A percentile compares a stretch with the other conserved stretches of the same genome.
Evolutionary conservation across 805 yeast genomes (phyloP).

Genomic region (Candida chilensis): DNA sequence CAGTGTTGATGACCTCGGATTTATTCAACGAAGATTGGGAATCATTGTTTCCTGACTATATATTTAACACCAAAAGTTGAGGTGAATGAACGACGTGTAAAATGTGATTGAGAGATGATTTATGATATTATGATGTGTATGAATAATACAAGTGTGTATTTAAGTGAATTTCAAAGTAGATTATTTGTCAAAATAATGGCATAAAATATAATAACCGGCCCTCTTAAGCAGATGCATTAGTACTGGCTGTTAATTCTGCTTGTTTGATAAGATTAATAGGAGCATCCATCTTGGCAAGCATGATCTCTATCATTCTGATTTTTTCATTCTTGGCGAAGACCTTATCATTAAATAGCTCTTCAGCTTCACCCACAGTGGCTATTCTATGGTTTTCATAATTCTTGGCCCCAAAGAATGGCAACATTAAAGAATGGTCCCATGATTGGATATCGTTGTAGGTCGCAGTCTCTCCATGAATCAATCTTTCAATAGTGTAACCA

Average conservation of each 20-base stretch:
- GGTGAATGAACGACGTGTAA: constrained; percentile 3
- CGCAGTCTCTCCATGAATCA: constrained; percentile 11
- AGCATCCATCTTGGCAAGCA: constrained; percentile 12
- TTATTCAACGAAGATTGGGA: constrained; percentile 41
- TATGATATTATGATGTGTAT: neutral
- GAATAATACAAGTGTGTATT: too few species aligned
- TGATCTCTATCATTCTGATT: constrained; percentile 11
- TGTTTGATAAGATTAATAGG: constrained; percentile 14
- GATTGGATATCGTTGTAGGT: constrained; percentile 12
- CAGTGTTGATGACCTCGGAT: constrained; percentile 41
- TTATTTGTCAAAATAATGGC: neutral
- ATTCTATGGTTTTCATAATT: constrained; percentile 7
- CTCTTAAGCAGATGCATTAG: constrained; percentile 7
- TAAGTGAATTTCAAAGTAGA: too few species aligned
- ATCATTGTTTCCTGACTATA: constrained; percentile 36
- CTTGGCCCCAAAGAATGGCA: constrained; percentile 9
- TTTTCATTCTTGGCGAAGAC: constrained; percentile 7
- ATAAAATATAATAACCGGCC: neutral
- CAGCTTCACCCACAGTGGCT: constrained; percentile 8
- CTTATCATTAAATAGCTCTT: constrained; percentile 7
- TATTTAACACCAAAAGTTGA: constrained; percentile 14
- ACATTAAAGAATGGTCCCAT: constrained; percentile 9
- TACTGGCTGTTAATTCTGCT: constrained; percentile 20
- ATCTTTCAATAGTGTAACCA: constrained; percentile 13
- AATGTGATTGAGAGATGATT: neutral